Evolutionary conservation across 2,329 filamentous ascomycete genomes (phyloP).

Genomic region (Sarocladiaceae sp.): DNA sequence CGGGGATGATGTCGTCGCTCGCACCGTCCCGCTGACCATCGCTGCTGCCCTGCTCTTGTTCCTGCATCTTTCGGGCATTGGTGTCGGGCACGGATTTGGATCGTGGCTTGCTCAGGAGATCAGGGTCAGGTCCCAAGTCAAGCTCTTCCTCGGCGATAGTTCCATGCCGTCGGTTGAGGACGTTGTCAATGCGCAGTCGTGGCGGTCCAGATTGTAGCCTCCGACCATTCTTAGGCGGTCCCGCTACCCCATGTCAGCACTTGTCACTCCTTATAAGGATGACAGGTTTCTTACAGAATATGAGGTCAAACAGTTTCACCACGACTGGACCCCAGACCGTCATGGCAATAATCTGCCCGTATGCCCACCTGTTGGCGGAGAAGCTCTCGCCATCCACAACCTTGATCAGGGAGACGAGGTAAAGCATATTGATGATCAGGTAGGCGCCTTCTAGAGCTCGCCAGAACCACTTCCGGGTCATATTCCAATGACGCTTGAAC

Average conservation of each 20-base stretch:
- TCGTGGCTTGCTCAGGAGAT: neutral
- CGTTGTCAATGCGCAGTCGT: constrained; percentile 31
- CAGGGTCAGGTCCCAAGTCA: constrained; percentile 4
- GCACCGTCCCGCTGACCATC: neutral
- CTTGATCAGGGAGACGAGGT: constrained; percentile 28
- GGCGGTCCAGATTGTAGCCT: constrained; percentile 30
- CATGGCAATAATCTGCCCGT: constrained; percentile 33
- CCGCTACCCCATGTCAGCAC: constrained; percentile 23
- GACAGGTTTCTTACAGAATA: constrained; percentile 24
- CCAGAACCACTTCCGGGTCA: constrained; percentile 26
- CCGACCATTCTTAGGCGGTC: constrained; percentile 30
- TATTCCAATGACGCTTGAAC: constrained; percentile 21
- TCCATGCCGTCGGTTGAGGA: constrained; percentile 27
- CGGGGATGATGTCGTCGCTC: constrained; percentile 1
- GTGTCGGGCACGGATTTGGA: constrained; percentile 1
- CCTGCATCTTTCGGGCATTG: neutral
- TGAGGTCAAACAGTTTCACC: constrained; percentile 31
- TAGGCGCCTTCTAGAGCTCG: constrained; percentile 28
- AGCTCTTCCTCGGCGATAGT: constrained; percentile 10
- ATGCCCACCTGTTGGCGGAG: constrained; percentile 27
- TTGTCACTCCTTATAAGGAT: neutral
- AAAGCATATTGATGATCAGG: constrained; percentile 31
- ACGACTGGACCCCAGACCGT: constrained; percentile 34
- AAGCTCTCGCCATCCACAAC: constrained; percentile 30
- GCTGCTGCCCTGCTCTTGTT: constrained; percentile 5